Evolutionary conservation across 768 basidiomycete species (phyloP), one percentile per base, ranked within the genome.

Genomic region (Lyophyllum atratum): DNA sequence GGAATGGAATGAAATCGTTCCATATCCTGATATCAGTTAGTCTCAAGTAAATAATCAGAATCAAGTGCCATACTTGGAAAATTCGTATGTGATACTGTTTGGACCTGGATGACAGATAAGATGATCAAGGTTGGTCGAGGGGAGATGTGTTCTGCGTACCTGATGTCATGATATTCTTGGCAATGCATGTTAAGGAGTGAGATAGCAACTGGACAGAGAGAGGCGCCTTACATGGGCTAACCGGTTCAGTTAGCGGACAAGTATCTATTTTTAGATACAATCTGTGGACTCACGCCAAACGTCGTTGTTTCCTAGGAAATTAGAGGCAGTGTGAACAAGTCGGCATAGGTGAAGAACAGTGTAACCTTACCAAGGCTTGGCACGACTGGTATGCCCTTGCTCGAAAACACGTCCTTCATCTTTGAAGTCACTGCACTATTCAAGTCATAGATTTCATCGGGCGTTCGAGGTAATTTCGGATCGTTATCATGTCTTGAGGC

Each of bases 401-500:
- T 80, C 11, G 79, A 71, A 65, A 97, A 95, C n/a, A 87, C 75
- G 19, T 85, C 74, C 61, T 83, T 72, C 90, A 97, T 94, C 68
- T 82, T 85, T 34, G 68, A 70, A 12, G 87, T 84, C 47, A 94
- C 76, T 39, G 72, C 75, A 67, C 83, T 76, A 67, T 97, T 97
- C 42, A 89, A 74, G 8, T 81, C 77, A 65, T 86, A 89, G 54
- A 97, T 95, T 70, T 95, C 93, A 43, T 76, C 75, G 2, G 86
- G 80, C 37, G 92, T 92, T 53, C 94, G 85, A 49, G 94, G 93
- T n/a, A 88, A 66, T 58, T 84, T 78, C 54, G 82, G 83, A 70
- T 95, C 93, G 67, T 87, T 92, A 67, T 96, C 93, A 70, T 93
- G 92, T 74, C 92, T 91, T 15, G 53, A 48, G 29, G 39, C 28